Evolutionary conservation across 441 rosid genomes (phyloP).

Genomic region (Erodium chrysanthum): DNA sequence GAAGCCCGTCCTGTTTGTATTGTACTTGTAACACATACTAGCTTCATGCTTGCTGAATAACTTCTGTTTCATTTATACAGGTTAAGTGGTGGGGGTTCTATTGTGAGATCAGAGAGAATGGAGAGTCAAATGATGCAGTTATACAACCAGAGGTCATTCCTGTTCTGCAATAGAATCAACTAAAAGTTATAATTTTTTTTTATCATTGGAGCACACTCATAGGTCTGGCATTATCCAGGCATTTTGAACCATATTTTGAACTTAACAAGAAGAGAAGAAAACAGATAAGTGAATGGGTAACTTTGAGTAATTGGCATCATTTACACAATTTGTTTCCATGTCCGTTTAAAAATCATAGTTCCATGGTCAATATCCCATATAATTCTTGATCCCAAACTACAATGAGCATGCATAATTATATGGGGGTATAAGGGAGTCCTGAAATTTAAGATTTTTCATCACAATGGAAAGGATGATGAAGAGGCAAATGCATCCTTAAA

Average conservation of each 20-base stretch:
- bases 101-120: constrained; percentile 80
- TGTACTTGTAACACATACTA: constrained; percentile 17
- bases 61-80: constrained; percentile 27
- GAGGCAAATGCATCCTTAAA: not conserved
- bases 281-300: not conserved
- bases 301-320: not conserved
- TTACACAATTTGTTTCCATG: not conserved
- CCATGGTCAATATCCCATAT: not conserved
- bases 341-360: not conserved
- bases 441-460: not conserved
- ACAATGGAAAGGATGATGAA: constrained; percentile 1
- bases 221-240: not conserved
- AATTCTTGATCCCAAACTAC: not conserved
- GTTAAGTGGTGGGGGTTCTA: constrained; percentile 46
- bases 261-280: not conserved
- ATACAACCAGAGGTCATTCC: constrained; percentile 34
- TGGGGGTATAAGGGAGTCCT: not conserved
- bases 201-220: not conserved
- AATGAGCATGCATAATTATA: not conserved
- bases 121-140: constrained; percentile 51
- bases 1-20: constrained; percentile 16
- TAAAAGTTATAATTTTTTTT: not conserved
- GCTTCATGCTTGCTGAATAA: constrained; percentile 16
- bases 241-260: not conserved
- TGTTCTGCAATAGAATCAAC: constrained; percentile 1